These are phyloP conservation scores for Trametes gibbosa DNA, from an alignment of 768 basidiomycete species.

Conservation along the genomic window DNA sequence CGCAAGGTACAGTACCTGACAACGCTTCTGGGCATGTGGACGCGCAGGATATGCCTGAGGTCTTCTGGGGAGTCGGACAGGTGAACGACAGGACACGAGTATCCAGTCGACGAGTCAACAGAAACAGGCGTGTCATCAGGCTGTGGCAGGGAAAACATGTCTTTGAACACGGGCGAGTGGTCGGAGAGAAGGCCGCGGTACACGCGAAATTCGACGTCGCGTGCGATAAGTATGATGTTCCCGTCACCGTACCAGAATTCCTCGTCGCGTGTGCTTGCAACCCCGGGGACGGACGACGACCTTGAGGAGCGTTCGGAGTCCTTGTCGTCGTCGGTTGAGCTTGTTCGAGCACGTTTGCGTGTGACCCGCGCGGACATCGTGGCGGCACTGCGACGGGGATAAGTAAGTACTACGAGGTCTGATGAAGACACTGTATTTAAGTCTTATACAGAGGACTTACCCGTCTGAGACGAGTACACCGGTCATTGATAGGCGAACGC, in stretches of 20 bases:
- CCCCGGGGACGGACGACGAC: too few species aligned
- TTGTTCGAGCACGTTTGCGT: neutral
- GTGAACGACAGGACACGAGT: neutral
- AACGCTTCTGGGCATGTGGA: neutral
- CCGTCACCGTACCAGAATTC: slow-evolving; percentile 20
- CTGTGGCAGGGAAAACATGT: slow-evolving; percentile 15
- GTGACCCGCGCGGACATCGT: neutral
- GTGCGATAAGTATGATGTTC: slow-evolving; percentile 27
- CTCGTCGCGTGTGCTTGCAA: neutral
- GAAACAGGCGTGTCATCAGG: neutral
- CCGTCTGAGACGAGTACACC: too few species aligned
- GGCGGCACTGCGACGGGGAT: too few species aligned
- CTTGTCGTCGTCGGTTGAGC: neutral
- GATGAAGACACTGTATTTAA: too few species aligned
- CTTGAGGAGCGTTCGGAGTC: too few species aligned
- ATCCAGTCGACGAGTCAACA: too few species aligned
- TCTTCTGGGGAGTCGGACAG: neutral
- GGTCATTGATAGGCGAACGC: too few species aligned
- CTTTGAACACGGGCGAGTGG: slow-evolving; percentile 25
- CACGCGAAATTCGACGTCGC: slow-evolving; percentile 26
- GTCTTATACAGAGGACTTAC: too few species aligned
- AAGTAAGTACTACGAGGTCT: too few species aligned
- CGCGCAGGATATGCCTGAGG: neutral
- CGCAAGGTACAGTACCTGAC: neutral
- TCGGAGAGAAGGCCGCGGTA: slow-evolving; percentile 24